Evolutionary conservation across 2,329 filamentous ascomycete genomes (phyloP).

Genomic region (Fusarium beomiforme): DNA sequence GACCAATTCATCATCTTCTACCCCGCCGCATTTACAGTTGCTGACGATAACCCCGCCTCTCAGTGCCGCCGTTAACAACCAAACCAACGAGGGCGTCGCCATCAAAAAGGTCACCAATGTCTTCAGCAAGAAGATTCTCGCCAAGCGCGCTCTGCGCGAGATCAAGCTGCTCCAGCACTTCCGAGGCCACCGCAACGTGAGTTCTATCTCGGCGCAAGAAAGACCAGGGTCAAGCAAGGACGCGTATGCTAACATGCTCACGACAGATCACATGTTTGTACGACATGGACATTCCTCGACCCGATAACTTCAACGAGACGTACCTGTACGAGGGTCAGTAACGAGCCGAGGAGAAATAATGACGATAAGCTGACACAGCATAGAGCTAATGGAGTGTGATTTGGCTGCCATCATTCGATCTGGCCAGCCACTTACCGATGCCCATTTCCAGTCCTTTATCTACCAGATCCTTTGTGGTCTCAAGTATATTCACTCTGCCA

Average conservation of each 20-base stretch:
- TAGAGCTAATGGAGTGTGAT: constrained; percentile 99
- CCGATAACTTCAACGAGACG: constrained; percentile 98
- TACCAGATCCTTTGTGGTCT: constrained; percentile 99
- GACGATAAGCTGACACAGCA: constrained; percentile 29
- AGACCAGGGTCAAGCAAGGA: neutral
- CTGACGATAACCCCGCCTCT: constrained; percentile 43
- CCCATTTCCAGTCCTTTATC: constrained; percentile 99
- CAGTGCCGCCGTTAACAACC: constrained; percentile 91
- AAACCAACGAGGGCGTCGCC: constrained; percentile 91
- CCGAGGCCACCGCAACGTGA: constrained; percentile 85
- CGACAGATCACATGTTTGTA: constrained; percentile 95
- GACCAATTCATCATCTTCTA: constrained; percentile 29
- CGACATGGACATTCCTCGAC: constrained; percentile 98
- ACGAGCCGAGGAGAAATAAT: constrained; percentile 10
- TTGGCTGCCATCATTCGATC: constrained; percentile 97
- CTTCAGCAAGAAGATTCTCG: constrained; percentile 99
- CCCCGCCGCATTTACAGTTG: constrained; percentile 43
- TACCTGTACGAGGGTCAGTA: constrained; percentile 94
- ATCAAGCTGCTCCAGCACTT: constrained; percentile 99
- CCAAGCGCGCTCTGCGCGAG: constrained; percentile 96
- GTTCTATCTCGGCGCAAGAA: constrained; percentile 44
- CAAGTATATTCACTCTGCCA: constrained; percentile 99
- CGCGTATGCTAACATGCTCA: constrained; percentile 29
- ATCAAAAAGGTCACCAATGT: constrained; percentile 99
- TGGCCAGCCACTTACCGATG: constrained; percentile 95